These are phyloP conservation scores for Inga laurina DNA, from an alignment of 306 rosid genomes.

Conservation along the genomic window DNA sequence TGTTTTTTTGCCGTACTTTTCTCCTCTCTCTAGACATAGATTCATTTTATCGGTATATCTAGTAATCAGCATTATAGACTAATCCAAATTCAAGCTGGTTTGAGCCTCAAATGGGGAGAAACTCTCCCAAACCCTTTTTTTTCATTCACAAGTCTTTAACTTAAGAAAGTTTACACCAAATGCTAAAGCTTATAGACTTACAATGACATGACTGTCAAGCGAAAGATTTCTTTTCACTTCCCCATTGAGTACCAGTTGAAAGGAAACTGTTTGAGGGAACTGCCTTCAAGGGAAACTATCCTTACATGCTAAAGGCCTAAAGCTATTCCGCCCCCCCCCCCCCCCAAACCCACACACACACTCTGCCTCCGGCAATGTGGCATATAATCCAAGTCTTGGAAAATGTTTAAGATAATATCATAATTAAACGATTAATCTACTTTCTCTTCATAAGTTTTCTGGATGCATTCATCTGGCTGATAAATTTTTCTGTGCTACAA, in stretches of 20 bases:
- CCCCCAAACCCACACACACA: no score
- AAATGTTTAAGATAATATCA: not conserved
- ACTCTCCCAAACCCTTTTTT: no score
- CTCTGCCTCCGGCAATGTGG: no score
- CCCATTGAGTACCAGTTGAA: constrained; percentile 6
- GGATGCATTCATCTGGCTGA: not conserved
- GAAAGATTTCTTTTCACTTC: not conserved
- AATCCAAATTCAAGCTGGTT: no score
- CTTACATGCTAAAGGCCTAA: not conserved
- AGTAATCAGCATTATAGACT: no score
- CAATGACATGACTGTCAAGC: not conserved
- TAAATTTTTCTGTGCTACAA: not conserved
- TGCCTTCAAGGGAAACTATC: not conserved
- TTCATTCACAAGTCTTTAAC: no score
- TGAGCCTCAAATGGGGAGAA: no score
- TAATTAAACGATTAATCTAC: not conserved
- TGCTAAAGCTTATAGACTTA: not conserved
- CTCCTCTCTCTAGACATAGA: not conserved
- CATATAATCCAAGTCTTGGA: not conserved
- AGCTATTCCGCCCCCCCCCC: no score
- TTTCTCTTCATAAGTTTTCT: not conserved
- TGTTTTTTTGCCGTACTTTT: no score
- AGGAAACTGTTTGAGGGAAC: not conserved
- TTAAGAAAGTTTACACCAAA: not conserved
- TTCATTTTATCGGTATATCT: not conserved